Evolutionary conservation across 2,329 filamentous ascomycete genomes (phyloP), one percentile per base, ranked within the genome.

Genomic region (Tricladium varicosporioides): DNA sequence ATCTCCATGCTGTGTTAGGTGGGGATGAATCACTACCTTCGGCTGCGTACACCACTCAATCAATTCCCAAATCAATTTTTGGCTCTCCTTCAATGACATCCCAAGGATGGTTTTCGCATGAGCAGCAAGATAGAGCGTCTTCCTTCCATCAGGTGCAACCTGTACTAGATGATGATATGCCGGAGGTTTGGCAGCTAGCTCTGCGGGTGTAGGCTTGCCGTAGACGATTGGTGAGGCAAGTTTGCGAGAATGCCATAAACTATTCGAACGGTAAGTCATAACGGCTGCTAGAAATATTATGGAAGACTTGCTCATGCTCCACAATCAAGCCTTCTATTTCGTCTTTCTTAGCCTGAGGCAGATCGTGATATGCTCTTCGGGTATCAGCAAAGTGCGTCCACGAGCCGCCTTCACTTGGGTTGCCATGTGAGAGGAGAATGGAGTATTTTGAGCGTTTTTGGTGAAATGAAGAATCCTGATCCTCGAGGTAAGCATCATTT

Each of bases 361-460:
- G 70, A 14, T 77, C 74, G 14, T 76, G 74, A 54, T 72, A 81
- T 2, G 80, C 80, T 0, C 76, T 73, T 4, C 80, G 71, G 5
- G 76, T 76, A 65, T 84, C 80, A 2, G 77, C 77, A 60, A 80
- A 82, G 27, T 78, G 76, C 2, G 80, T 82, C 51, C 76, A 73
- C 15, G 78, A 80, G 16, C 78, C 78, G 2, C 69, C 71, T 1
- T 71, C 73, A 0, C 65, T 46, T 0, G 79, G 79, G 0, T 80
- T 61, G 9, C 59, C 60, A 48, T 67, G 48, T 10, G 48, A 36
- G 31, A 51, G 31, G 2, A 66, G 15, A 57, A 65, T 14, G 62
- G 66, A 68, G 53, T 68, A 69, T 48, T 67, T 67, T 1, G 65
- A 65, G 9, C 66, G 64, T 27, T 67, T 62, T 49, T 69, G 67